phyloP scores from a whole-genome alignment of 768 basidiomycete species.

The Amanita brunnescens region DNA sequence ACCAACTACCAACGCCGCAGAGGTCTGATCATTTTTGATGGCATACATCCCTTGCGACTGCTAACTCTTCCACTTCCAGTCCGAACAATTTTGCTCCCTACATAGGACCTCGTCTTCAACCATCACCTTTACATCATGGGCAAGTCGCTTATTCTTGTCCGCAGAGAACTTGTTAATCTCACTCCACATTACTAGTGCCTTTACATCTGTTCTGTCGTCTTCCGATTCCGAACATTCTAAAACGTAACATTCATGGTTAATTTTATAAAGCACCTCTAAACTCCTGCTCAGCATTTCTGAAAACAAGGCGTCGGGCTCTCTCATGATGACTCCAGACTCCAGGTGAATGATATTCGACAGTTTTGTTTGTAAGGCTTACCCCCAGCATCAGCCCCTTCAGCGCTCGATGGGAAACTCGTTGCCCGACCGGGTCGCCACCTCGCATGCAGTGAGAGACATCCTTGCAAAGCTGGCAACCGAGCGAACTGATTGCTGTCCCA shows the following conservation, averaged over 20 bases:
- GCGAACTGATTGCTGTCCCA: conserved; percentile 3
- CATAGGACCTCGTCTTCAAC: background rate
- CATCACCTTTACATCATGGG: conserved; percentile 8
- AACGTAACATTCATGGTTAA: background rate
- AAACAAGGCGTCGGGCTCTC: background rate
- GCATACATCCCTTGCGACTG: background rate
- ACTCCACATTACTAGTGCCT: background rate
- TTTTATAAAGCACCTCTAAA: background rate
- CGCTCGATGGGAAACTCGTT: background rate
- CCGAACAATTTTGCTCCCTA: conserved; percentile 5
- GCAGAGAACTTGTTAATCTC: background rate
- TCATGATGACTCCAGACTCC: conserved; percentile 5
- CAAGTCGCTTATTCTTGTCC: background rate
- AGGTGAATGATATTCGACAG: background rate
- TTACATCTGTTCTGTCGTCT: background rate
- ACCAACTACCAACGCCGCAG: conserved; percentile 30
- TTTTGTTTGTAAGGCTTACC: background rate
- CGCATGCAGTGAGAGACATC: conserved; percentile 7
- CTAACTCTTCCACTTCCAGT: conserved; percentile 2
- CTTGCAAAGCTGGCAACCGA: background rate
- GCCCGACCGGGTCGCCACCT: background rate
- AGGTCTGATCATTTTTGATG: conserved; percentile 14
- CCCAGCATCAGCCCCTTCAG: background rate
- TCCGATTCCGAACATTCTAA: background rate
- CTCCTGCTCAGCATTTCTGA: background rate